Conservation (phyloP, 768 basidiomycete species). For the Clitopilus hobsonii region DNA sequence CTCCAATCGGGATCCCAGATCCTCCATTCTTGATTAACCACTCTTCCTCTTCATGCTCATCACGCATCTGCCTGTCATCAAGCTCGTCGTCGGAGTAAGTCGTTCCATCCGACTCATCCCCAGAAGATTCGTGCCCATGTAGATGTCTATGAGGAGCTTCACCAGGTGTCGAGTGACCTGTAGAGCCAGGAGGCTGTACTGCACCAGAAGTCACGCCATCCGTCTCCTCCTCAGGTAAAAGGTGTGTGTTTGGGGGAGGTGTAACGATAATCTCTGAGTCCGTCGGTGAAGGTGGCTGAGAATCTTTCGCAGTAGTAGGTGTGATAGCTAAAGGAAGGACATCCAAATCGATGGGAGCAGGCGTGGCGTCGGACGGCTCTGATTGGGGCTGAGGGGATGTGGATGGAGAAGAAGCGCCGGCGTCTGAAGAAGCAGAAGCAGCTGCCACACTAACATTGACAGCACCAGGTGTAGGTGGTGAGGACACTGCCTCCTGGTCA, state of each 20-base stretch:
- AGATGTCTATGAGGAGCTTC: constrained; percentile 31
- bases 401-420: constrained; percentile 7
- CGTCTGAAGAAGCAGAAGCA: constrained; percentile 3
- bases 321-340: constrained; percentile 13
- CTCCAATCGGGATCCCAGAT: constrained; percentile 89
- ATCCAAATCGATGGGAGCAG: not conserved
- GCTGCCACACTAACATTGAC: not conserved
- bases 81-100: constrained; percentile 67
- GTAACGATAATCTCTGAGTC: constrained; percentile 30
- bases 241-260: constrained; percentile 27
- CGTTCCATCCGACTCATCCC: constrained; percentile 58
- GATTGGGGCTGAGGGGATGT: constrained; percentile 2
- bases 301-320: constrained; percentile 12
- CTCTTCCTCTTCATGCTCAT: constrained; percentile 86
- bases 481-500: constrained; percentile 1
- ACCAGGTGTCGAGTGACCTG: constrained; percentile 32
- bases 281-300: constrained; percentile 20
- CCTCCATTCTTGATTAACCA: constrained; percentile 84
- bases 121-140: constrained; percentile 24
- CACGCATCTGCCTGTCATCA: constrained; percentile 42
- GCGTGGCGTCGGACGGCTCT: not conserved
- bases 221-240: constrained; percentile 63
- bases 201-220: constrained; percentile 85
- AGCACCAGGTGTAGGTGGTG: not conserved
- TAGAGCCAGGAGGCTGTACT: constrained; percentile 87